Evolutionary conservation across 2,329 filamentous ascomycete genomes (phyloP), one percentile per base, ranked within the genome.

Genomic region (Venturia oleaginea): DNA sequence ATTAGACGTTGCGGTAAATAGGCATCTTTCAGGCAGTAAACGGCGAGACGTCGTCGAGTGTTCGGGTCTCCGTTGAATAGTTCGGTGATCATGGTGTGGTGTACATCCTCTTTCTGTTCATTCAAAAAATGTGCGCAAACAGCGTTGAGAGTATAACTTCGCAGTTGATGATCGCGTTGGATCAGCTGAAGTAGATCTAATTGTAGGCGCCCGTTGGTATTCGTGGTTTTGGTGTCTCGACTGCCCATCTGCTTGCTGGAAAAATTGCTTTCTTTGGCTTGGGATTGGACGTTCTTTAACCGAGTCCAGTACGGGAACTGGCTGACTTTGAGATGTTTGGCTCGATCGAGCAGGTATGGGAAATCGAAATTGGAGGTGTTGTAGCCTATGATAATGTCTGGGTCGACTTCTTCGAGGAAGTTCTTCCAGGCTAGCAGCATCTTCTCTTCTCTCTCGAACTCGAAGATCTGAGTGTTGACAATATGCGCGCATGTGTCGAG

Each of bases 291-390:
- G 61, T 83, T 87, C 60, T 85, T 89, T 27, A 97, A 76, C 67
- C 94, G 85, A 27, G 92, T 87, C 91, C 91, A 96, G 74, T 89
- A 93, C 7, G 94, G 89, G 69, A 99, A 99, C 0, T 83, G 84
- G 1, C 75, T 76, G 43, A 91, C 85, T 71, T 94, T 96, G 34
- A 99, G 81, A 72, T 96, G 87, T 68, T 84, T 90, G 11, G 92
- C 94, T 57, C 94, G 86, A 64, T 96, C 90, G 13, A 99, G 82
- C 0, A 99, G 84, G 73, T 99, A 99, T 0, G 93, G 93, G 68
- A 99, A 97, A 79, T 99, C 94, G 76, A 99, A 99, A 78, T 99
- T 99, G 73, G 90, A 81, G 77, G 96, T 99, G 76, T 99, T 99
- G 86, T 99, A 99, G 57, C 94, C 94, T 64, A 95, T 99, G 71